Evolutionary conservation across 805 yeast species (phyloP), one percentile per base, ranked within the genome.

Genomic region (Ogataea trehalophila): DNA sequence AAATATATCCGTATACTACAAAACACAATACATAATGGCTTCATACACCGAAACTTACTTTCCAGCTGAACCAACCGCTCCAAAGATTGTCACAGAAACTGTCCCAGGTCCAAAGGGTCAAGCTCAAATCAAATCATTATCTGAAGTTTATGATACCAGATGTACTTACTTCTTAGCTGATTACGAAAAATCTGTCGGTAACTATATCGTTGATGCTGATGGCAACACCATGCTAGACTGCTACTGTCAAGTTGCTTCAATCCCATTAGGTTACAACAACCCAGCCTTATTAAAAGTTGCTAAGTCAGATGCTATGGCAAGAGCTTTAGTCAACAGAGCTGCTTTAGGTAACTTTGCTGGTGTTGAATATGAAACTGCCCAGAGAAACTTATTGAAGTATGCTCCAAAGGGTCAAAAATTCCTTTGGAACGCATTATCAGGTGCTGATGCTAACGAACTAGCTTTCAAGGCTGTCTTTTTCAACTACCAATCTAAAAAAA

Each of bases 391-490:
- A 55, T 70, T 86, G 55, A 75, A 81, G 51, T 81, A 75, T 56
- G 95, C 95, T 45, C 95, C 95, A 61, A 78, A 79, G 65, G 91
- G 90, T 54, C 84, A 83, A 69, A 76, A 73, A 58, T 72, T 78
- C 57, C 78, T 88, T 47, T 88, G 94, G 91, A 77, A 85, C 31
- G 92, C 86, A 43, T 72, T 87, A 54, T 80, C 90, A 17, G 95
- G 95, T 55, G 87, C 94, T 38, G 95, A 87, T 62, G 95, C 95
- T 58, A 86, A 86, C 65, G 95, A 87, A 69, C 75, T 85, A 62
- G 95, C 95, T 18, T 87, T 82, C 76, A 87, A 87, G 72, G 95
- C 95, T 49, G 90, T 90, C 17, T 87, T 87, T 67, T 80, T 87
- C 72, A 86, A 84, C 75, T 84, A 84, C 67, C 89, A 83, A 60